A percentile compares a stretch with the other conserved stretches of the same genome.
These are phyloP conservation scores for Globisporangium carolinianum DNA, from an alignment of 352 stramenopile genomes.

Conservation along the genomic window DNA sequence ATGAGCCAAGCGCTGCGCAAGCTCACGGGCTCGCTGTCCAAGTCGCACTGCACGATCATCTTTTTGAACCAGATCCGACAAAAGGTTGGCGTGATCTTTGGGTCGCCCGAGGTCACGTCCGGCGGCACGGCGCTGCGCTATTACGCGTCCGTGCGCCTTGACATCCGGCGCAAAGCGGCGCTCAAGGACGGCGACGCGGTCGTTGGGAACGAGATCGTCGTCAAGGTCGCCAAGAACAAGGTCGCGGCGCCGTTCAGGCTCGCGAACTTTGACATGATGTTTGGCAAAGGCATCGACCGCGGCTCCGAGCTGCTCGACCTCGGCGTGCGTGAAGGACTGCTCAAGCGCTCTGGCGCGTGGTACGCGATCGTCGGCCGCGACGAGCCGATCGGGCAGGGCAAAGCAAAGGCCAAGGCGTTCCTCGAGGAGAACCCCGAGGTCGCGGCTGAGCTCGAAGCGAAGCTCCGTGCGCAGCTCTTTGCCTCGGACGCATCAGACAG, in stretches of 20 bases:
- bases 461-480: slow-evolving; percentile 65
- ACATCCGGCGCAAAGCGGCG: slow-evolving; percentile 92
- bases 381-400: slow-evolving; percentile 79
- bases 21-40: slow-evolving; percentile 92
- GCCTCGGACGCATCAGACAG: slow-evolving; percentile 8
- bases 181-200: slow-evolving; percentile 90
- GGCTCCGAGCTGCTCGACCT: slow-evolving; percentile 77
- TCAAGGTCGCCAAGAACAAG: slow-evolving; percentile 99
- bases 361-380: slow-evolving; percentile 60
- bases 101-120: slow-evolving; percentile 95
- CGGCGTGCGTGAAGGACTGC: slow-evolving; percentile 57
- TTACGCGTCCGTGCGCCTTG: slow-evolving; percentile 90
- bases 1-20: slow-evolving; percentile 98
- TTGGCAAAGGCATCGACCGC: slow-evolving; percentile 93
- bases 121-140: slow-evolving; percentile 84
- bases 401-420: slow-evolving; percentile 79
- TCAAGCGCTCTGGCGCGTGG: slow-evolving; percentile 81
- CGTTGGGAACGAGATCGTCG: slow-evolving; percentile 94
- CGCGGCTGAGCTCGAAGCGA: slow-evolving; percentile 58
- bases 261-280: slow-evolving; percentile 96
- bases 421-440: slow-evolving; percentile 70
- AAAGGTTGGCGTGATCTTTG: slow-evolving; percentile 97
- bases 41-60: slow-evolving; percentile 95
- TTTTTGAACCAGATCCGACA: slow-evolving; percentile 98
- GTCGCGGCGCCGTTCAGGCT: slow-evolving; percentile 94